phyloP scores from a whole-genome alignment of 345 rosid genomes.

The Syzygium oleosum region DNA sequence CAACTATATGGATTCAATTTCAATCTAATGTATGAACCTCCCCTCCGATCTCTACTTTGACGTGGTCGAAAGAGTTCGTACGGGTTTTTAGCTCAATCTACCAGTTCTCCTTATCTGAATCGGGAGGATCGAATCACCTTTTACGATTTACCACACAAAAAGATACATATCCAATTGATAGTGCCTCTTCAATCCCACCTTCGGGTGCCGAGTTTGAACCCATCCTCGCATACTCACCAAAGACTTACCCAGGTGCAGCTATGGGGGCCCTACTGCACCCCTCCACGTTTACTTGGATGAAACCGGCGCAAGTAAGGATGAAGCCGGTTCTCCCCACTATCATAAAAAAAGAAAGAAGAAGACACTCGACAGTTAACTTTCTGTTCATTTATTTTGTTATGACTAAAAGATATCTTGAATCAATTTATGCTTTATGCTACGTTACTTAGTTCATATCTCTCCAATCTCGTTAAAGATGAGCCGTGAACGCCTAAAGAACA shows the following conservation, averaged over 20 bases:
- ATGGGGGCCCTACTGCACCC: neutral
- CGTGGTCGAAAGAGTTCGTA: neutral
- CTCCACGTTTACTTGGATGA: neutral
- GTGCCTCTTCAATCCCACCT: neutral
- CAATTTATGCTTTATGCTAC: neutral
- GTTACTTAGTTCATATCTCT: neutral
- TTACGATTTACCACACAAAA: neutral
- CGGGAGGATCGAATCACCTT: neutral
- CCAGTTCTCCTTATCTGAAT: neutral
- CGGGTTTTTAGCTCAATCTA: neutral
- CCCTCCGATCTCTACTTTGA: neutral
- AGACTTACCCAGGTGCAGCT: neutral
- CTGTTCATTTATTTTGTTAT: neutral
- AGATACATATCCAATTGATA: neutral
- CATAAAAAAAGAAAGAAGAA: neutral
- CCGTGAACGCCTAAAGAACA: neutral
- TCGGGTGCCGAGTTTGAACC: accelerated
- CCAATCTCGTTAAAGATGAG: neutral
- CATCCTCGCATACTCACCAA: neutral
- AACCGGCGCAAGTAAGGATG: neutral
- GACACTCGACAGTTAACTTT: neutral
- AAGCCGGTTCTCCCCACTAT: neutral
- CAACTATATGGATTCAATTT: neutral
- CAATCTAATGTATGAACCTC: neutral
- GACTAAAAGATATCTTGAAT: no score